Evolutionary conservation across 139 green algal species (phyloP), one percentile per base, ranked within the genome.

Genomic region (Marvania coccoides): DNA sequence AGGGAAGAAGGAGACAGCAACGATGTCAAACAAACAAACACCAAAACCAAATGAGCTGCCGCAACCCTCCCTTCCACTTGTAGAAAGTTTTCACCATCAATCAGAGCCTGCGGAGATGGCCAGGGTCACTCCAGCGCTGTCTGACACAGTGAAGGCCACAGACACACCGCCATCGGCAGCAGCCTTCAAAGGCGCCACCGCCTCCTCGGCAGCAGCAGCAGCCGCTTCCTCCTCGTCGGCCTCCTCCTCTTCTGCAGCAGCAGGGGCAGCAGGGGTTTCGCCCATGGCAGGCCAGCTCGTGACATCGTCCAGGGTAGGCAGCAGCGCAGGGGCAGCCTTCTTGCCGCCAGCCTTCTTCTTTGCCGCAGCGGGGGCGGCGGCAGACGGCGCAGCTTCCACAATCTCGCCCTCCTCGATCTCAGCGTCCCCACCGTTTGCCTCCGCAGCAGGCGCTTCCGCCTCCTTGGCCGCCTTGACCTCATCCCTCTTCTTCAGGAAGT

Each of bases 201-300:
- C 13, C 23, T 51, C 47, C 23, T 14, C 38, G 3, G 35, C 33
- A 24, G 24, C 62, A 3, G 15, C 37, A 24, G 40, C 34, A 12
- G 12, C 51, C 7, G 51, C 65, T 35, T 37, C 47, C 38, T 63
- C 62, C 9, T 30, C 58, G 31, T 64, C 48, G n/a, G 35, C 37
- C 29, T 39, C 47, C 24, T 1, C 12, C 10, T 3, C 37, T 14
- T n/a, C 34, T 26, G 36, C 65, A 15, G 64, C 33, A 14, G 64
- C 56, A 1, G 39, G 23, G 14, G 55, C 51, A 10, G 53, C 48
- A 34, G 29, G 30, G 7, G 33, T 33, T 23, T 45, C 71, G 48
- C 71, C 65, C 14, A 78, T 73, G 64, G 47, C 64, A 60, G 71
- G 71, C 65, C 64, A 78, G 58, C 39, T 68, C 34, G 28, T 42